phyloP scores from a whole-genome alignment of 2,329 filamentous ascomycete genomes.

The Metarhizium brunneum region DNA sequence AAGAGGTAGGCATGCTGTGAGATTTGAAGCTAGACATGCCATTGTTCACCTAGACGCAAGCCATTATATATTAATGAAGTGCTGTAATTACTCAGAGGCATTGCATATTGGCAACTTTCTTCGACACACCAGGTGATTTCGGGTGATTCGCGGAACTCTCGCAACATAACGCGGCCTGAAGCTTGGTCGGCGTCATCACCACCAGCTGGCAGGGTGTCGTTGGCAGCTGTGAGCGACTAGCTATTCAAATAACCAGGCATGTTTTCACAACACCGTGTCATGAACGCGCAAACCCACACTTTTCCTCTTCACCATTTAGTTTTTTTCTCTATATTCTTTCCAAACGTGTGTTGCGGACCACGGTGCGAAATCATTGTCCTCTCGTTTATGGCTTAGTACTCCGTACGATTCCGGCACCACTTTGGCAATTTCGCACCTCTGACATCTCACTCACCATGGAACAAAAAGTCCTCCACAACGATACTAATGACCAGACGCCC shows the following conservation, averaged over 20 bases:
- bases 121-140: too few relatives aligned
- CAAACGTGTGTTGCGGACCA: background rate
- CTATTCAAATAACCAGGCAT: background rate
- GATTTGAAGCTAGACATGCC: background rate
- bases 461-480: background rate
- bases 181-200: background rate
- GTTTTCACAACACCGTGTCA: background rate
- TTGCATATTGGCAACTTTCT: too few relatives aligned
- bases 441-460: background rate
- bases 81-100: background rate
- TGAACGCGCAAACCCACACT: background rate
- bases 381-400: background rate
- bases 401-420: background rate
- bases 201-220: background rate
- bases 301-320: background rate
- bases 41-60: background rate
- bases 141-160: too few relatives aligned
- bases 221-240: background rate
- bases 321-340: background rate
- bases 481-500: background rate
- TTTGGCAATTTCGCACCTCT: background rate
- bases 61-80: background rate
- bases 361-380: background rate
- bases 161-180: too few relatives aligned
- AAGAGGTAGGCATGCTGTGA: conserved; percentile 16